These are phyloP conservation scores for Dioszegia crocea DNA, from an alignment of 768 basidiomycete genomes.

Conservation along the genomic window DNA sequence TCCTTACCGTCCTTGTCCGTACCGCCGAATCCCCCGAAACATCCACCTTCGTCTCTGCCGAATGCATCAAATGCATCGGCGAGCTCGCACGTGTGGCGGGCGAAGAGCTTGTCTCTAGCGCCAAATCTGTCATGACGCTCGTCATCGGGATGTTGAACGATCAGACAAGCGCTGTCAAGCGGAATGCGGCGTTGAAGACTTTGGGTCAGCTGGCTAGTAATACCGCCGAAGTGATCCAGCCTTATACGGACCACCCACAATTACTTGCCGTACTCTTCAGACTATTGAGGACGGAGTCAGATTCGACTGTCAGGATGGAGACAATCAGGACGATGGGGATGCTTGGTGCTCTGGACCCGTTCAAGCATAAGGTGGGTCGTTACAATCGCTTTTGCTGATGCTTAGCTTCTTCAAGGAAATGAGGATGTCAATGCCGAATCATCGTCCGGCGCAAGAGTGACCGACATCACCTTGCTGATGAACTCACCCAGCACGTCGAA, in stretches of 20 bases:
- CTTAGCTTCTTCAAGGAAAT: conserved; percentile 48
- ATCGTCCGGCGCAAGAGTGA: conserved; percentile 53
- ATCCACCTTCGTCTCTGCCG: conserved; percentile 82
- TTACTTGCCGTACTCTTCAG: conserved; percentile 78
- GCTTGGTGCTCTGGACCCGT: conserved; percentile 92
- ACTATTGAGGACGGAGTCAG: conserved; percentile 74
- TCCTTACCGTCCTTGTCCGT: conserved; percentile 83
- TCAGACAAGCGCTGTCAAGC: conserved; percentile 70
- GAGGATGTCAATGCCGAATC: conserved; percentile 67
- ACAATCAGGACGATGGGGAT: conserved; percentile 93
- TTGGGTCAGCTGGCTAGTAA: conserved; percentile 93
- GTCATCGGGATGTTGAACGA: conserved; percentile 87
- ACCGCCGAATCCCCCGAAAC: conserved; percentile 70
- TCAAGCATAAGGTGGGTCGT: conserved; percentile 73
- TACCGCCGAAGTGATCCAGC: conserved; percentile 88
- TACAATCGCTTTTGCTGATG: background rate
- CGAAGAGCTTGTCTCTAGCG: conserved; percentile 77
- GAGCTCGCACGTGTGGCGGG: conserved; percentile 90
- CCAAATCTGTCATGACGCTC: conserved; percentile 81
- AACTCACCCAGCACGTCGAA: conserved; percentile 56
- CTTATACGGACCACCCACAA: conserved; percentile 84
- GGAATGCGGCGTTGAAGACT: conserved; percentile 89
- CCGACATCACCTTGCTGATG: conserved; percentile 52
- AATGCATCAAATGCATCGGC: conserved; percentile 89
- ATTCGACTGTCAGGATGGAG: conserved; percentile 66